Base-by-base conservation (phyloP, 2,329 filamentous ascomycete genomes). In the Pseudopithomyces chartarum region DNA sequence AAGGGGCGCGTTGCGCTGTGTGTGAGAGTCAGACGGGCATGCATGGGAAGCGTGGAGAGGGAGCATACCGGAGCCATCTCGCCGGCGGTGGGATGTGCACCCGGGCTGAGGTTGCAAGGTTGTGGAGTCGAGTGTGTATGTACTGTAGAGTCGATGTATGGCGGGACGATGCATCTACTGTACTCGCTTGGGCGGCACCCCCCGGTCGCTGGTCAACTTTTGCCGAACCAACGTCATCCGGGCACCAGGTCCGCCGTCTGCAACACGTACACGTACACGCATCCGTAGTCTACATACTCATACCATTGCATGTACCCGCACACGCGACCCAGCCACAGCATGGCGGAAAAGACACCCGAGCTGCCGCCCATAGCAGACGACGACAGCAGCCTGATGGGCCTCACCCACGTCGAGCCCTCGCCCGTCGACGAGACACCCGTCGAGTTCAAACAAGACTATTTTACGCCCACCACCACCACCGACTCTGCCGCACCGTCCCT, bases 391-490 rank as follows among this genome's bases (percentile, higher is more conserved):
- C 76, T 87, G 52, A 78, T 86, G 56, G 89, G 89, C 40, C 83
- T 97, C 56, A 83, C 89, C 50, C 87, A 94, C 70, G 81, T 97
- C 59, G 92, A 96, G 52, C 93, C 93, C 3, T 87, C 87, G 20
- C 93, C 92, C 0, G 91, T 96, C 42, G 89, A 88, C 52, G 82
- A 87, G 50, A 78, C 73, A 55, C 75, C 72, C 56, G 65, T 75
- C 45, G 76, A 82, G 52, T 66, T 76, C 29, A 82, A 87, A 57
- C 81, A 83, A 54, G 84, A 79, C 58, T n/a, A n/a, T n/a, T n/a
- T n/a, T n/a, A n/a, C n/a, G n/a, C n/a, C n/a, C n/a, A n/a, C n/a
- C n/a, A n/a, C n/a, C n/a, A n/a, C n/a, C n/a, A n/a, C n/a, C n/a
- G n/a, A n/a, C n/a, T n/a, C n/a, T n/a, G n/a, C n/a, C n/a, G n/a